phyloP scores from a whole-genome alignment of 2,329 filamentous ascomycete genomes.

The Nannizziopsis arthrosporioides region DNA sequence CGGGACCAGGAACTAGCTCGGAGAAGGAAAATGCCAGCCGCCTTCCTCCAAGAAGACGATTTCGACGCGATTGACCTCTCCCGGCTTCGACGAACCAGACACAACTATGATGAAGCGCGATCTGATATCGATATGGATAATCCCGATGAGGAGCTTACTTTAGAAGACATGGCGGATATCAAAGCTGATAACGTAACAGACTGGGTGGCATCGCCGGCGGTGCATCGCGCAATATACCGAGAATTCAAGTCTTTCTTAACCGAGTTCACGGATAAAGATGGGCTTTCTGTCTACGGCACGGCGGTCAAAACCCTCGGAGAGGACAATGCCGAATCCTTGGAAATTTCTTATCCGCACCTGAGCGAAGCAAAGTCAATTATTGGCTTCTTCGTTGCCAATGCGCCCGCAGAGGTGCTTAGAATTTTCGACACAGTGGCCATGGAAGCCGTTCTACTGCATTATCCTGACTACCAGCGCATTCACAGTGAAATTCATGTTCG shows the following conservation, averaged over 20 bases:
- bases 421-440: slow-evolving; percentile 95
- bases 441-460: slow-evolving; percentile 90
- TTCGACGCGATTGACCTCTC: slow-evolving; percentile 78
- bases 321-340: slow-evolving; percentile 87
- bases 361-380: slow-evolving; percentile 83
- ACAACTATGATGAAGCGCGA: slow-evolving; percentile 86
- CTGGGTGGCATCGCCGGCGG: slow-evolving; percentile 82
- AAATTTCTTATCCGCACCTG: slow-evolving; percentile 90
- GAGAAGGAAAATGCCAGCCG: slow-evolving; percentile 48
- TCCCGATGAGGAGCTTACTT: slow-evolving; percentile 87
- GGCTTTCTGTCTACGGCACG: slow-evolving; percentile 86
- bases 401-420: slow-evolving; percentile 86
- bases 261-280: slow-evolving; percentile 82
- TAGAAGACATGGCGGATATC: slow-evolving; percentile 83
- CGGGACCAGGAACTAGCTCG: slow-evolving; percentile 51
- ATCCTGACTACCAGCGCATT: slow-evolving; percentile 94
- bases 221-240: slow-evolving; percentile 83
- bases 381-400: slow-evolving; percentile 91
- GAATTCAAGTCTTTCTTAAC: slow-evolving; percentile 98
- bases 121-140: slow-evolving; percentile 88
- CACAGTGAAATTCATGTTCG: slow-evolving; percentile 96
- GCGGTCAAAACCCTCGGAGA: slow-evolving; percentile 93
- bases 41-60: slow-evolving; percentile 60
- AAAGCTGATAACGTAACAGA: slow-evolving; percentile 89
- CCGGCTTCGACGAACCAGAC: slow-evolving; percentile 72